Evolutionary conservation across 129 eudicot genomes (phyloP), one percentile per base, ranked within the genome.

Genomic region (Flaveria sonorensis): DNA sequence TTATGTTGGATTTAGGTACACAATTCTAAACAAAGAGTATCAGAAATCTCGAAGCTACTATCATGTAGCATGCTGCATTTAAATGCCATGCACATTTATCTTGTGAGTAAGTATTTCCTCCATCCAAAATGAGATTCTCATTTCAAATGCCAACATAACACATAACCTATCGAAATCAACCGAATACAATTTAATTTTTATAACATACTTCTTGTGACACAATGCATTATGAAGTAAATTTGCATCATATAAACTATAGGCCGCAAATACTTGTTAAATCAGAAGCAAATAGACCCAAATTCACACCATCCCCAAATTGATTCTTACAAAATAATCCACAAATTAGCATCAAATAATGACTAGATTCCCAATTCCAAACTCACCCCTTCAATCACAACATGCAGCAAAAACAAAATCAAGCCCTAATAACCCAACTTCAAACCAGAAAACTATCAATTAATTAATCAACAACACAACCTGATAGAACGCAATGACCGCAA

Each of bases 401-500:
- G 5, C 53, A 12, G n/a, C n/a, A 48, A 12, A 12, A 4, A 13
- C 53, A 11, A 48, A 48, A 48, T 48, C 16, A 13, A 63, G 15
- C 10, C 10, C 69, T 6, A 62, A 62, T 28, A 43, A 68, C 60
- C 67, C 18, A 74, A 65, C 32, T 50, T 30, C 24, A 16, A 66
- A 36, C 14, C 18, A 30, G 39, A 21, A 71, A 6, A 28, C 18
- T 0, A 24, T 14, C 20, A 19, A 15, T 13, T n/a, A 2, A 23
- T 32, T 20, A 61, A 52, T 16, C 28, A 24, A 52, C 60, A 78
- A 48, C 6, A 23, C 24, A 12, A 90, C 98, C 98, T 93, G 93
- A 83, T 78, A 85, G 64, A 87, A 84, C 63, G 98, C 94, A 73
- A 93, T 76, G 56, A 82, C 36, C 14, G 96, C 95, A 83, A 93